A percentile compares a stretch with the other conserved stretches of the same genome.
These are phyloP conservation scores for Termitomyces heimii DNA, from an alignment of 768 basidiomycete genomes.

Conservation along the genomic window DNA sequence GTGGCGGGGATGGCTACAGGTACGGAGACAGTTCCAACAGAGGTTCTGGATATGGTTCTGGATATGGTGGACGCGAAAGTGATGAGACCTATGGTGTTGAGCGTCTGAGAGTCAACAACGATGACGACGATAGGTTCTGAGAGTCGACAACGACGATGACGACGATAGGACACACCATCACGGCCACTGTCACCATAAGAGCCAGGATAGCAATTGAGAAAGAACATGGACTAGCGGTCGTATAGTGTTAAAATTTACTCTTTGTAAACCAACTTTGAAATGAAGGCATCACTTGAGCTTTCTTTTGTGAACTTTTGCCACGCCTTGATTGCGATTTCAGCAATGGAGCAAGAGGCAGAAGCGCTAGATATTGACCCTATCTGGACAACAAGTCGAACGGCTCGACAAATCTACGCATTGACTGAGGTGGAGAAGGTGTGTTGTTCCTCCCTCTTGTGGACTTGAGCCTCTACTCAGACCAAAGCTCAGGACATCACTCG, in stretches of 20 bases:
- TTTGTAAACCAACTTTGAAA: not conserved
- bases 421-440: constrained; percentile 75
- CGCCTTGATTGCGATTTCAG: not conserved
- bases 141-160: constrained; percentile 30
- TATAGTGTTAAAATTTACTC: not conserved
- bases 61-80: constrained; percentile 15
- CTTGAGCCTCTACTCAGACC: not conserved
- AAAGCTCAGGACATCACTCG: constrained; percentile 67
- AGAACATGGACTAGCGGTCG: not conserved
- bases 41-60: constrained; percentile 8
- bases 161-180: constrained; percentile 12
- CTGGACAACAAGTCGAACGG: constrained; percentile 77
- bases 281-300: not conserved
- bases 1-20: constrained; percentile 10
- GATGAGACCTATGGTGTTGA: constrained; percentile 49
- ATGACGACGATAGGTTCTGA: constrained; percentile 27
- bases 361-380: constrained; percentile 63
- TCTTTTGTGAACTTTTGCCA: constrained; percentile 3
- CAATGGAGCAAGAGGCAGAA: constrained; percentile 29
- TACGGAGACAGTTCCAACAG: constrained; percentile 10
- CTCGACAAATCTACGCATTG: constrained; percentile 75
- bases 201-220: constrained; percentile 11
- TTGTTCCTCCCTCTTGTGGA: not conserved
- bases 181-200: constrained; percentile 10
- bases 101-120: constrained; percentile 33